Evolutionary conservation across 805 yeast genomes (phyloP).

Genomic region (Wickerhamiella galacta): DNA sequence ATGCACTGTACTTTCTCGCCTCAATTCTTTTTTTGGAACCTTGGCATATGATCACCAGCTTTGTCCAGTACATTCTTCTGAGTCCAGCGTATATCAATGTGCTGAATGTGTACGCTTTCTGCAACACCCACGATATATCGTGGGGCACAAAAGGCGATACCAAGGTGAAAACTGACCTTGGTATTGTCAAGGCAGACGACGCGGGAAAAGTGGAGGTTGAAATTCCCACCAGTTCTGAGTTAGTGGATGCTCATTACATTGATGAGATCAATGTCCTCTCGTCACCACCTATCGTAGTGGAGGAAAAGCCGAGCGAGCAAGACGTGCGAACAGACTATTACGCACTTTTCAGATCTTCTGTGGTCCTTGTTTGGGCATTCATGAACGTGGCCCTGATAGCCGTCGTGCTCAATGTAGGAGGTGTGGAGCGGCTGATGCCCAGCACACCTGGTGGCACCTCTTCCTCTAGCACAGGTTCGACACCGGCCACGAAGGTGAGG

Average conservation of each 20-base stretch:
- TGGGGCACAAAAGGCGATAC: slow-evolving; percentile 95
- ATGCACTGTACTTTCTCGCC: slow-evolving; percentile 59
- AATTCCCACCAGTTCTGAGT: slow-evolving; percentile 59
- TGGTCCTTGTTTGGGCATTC: slow-evolving; percentile 78
- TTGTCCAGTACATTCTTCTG: slow-evolving; percentile 63
- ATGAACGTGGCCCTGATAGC: slow-evolving; percentile 72
- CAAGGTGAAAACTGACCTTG: slow-evolving; percentile 48
- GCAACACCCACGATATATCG: slow-evolving; percentile 88
- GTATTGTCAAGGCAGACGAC: slow-evolving; percentile 58
- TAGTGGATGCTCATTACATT: slow-evolving; percentile 59
- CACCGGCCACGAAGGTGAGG: slow-evolving; percentile 6
- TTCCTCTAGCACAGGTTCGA: slow-evolving; percentile 15
- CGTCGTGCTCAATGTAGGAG: slow-evolving; percentile 72
- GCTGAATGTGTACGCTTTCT: slow-evolving; percentile 83
- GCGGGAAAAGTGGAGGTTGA: slow-evolving; percentile 52
- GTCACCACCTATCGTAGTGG: slow-evolving; percentile 20
- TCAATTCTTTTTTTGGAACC: slow-evolving; percentile 78
- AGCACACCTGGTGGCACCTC: slow-evolving; percentile 17
- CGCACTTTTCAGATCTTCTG: slow-evolving; percentile 77
- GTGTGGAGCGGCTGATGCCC: slow-evolving; percentile 28
- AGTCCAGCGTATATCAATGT: slow-evolving; percentile 87
- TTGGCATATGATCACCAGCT: slow-evolving; percentile 80
- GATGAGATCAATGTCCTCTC: slow-evolving; percentile 44
- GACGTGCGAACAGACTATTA: slow-evolving; percentile 65
- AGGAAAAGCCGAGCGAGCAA: slow-evolving; percentile 21